phyloP scores from a whole-genome alignment of 306 rosid genomes.

The Castanea mollissima region DNA sequence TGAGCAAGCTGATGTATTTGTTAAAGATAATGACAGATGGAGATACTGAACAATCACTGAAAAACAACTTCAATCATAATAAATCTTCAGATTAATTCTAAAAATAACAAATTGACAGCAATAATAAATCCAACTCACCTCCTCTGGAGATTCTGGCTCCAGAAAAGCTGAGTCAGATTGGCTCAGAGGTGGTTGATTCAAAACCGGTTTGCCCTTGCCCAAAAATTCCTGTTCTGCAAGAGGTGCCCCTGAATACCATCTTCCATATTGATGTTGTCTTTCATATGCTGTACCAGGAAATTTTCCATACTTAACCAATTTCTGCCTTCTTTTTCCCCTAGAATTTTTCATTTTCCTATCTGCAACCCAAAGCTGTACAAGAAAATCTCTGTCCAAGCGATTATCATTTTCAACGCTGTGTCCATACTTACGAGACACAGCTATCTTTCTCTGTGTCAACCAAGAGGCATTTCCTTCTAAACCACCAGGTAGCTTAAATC shows the following conservation, averaged over 20 bases:
- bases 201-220: neutral
- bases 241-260: conserved; percentile 36
- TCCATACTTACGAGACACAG: conserved; percentile 42
- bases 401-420: conserved; percentile 18
- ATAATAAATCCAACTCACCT: conserved; percentile 38
- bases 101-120: neutral
- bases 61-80: neutral
- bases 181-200: conserved; percentile 73
- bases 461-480: neutral
- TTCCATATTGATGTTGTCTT: conserved; percentile 17
- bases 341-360: conserved; percentile 41
- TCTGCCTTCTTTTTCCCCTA: conserved; percentile 22
- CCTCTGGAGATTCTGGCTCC: conserved; percentile 58
- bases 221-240: conserved; percentile 23
- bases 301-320: conserved; percentile 9
- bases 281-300: conserved; percentile 7
- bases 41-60: neutral
- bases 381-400: conserved; percentile 51
- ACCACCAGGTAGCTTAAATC: neutral
- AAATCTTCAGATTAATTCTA: neutral
- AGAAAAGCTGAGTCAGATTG: conserved; percentile 54
- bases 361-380: conserved; percentile 60
- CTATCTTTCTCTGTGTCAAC: conserved; percentile 4
- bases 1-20: neutral
- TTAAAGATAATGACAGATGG: neutral